Conservation (phyloP, 2,329 filamentous ascomycete species). For the Pochonia chlamydosporia region DNA sequence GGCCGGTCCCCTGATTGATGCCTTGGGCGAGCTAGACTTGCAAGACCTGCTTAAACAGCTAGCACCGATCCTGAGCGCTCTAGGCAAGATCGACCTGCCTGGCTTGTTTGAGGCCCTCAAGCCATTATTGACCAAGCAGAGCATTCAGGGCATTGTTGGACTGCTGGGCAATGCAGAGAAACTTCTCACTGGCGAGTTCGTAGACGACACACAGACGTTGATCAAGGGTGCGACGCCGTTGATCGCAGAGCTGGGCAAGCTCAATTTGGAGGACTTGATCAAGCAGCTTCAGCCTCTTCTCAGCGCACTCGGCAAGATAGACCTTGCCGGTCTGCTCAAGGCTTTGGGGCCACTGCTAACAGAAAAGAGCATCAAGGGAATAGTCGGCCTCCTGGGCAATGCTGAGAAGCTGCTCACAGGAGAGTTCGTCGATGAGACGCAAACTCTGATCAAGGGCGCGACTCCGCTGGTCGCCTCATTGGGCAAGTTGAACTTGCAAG, state of each 20-base stretch:
- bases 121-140: slow-evolving; percentile 24
- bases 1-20: slow-evolving; percentile 19
- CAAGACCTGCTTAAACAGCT: slow-evolving; percentile 22
- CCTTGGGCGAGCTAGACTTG: slow-evolving; percentile 14
- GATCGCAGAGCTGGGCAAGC: slow-evolving; percentile 15
- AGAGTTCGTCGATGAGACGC: slow-evolving; percentile 22
- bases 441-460: slow-evolving; percentile 21
- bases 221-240: slow-evolving; percentile 25
- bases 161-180: slow-evolving; percentile 26
- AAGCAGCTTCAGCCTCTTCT: slow-evolving; percentile 24
- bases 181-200: slow-evolving; percentile 24
- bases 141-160: slow-evolving; percentile 24
- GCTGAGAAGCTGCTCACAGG: slow-evolving; percentile 21
- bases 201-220: slow-evolving; percentile 25
- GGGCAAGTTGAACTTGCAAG: slow-evolving; percentile 21
- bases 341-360: slow-evolving; percentile 21
- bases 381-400: slow-evolving; percentile 24
- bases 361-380: slow-evolving; percentile 20
- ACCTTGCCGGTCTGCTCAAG: slow-evolving; percentile 23
- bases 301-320: slow-evolving; percentile 23
- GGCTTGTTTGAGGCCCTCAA: slow-evolving; percentile 18
- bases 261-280: slow-evolving; percentile 20
- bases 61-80: slow-evolving; percentile 11
- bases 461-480: slow-evolving; percentile 16
- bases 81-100: slow-evolving; percentile 8